Base-by-base conservation (phyloP, 257 asterid species). In the Ligustrum vulgare region DNA sequence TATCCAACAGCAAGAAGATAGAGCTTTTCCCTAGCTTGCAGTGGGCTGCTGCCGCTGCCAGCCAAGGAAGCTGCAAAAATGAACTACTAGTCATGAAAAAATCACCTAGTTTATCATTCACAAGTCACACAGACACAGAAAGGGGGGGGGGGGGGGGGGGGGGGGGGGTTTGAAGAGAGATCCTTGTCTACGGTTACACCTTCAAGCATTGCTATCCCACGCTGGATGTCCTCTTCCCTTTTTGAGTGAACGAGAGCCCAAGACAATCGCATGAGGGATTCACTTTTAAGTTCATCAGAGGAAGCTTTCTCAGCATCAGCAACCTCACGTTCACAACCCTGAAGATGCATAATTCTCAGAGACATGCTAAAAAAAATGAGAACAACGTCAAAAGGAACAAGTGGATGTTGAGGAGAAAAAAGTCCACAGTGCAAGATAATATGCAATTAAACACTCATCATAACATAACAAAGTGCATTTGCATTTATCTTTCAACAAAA, bases 131-230 rank as follows among this genome's bases (percentile, higher is more conserved):
- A 32, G 4, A 39, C 10, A 70, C 33, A 49, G 12, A 69, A 45
- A 23, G 32, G 36, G 9, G 60, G 1, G 31, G 2, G 62, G 25
- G 56, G 25, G 66, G 33, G 68, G 71, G 78, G 56, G 32, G 8
- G 43, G 2, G 43, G n/a, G n/a, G n/a, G n/a, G n/a, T n/a, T n/a
- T n/a, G n/a, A n/a, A 39, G 45, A 39, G 45, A 39, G 39, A 35
- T 35, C 39, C 10, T 68, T 45, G 66, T 66, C 72, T 35, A 22
- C 47, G 35, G 78, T 79, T 60, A 23, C 35, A 92, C 98, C 93
- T 87, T 94, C 98, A 69, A 94, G 98, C 98, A 94, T 94, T 69
- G 91, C 98, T 81, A 92, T 92, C 47, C 98, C 98, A 76, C 98
- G 94, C 23, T 89, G 98, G 32, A 92, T 89, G 83, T 94, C 98